Evolutionary conservation across 139 green algal genomes (phyloP), one percentile per base, ranked within the genome.

Genomic region (Pycnococcus provasolii): DNA sequence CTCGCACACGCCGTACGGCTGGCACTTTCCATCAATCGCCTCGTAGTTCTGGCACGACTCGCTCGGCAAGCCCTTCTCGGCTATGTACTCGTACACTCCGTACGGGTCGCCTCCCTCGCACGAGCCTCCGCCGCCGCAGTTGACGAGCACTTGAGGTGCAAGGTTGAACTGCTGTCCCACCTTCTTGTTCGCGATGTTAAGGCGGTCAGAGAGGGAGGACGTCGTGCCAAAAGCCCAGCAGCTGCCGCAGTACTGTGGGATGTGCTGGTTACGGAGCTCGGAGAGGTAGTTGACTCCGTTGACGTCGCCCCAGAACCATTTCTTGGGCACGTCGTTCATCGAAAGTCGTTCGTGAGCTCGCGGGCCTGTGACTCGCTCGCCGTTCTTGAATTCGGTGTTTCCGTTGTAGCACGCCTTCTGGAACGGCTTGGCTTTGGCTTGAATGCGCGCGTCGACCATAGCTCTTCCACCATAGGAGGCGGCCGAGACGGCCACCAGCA

Each of bases 41-140:
- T 80, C 58, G 66, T 86, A 86, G 42, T 75, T 73, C 71, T 86
- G 80, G 71, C 80, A 86, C 9, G 76, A 85, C 72, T 86, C 79
- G 55, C 85, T 76, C 4, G 80, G 80, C 15, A 84, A 37, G 6
- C 75, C 75, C 39, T 73, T 9, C 45, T 45, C 41, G 39, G 43
- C 41, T 61, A 84, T 81, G 70, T 83, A 85, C 53, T 81, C 45
- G 58, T 77, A 81, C 40, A 75, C 80, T 26, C n/a, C 62, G 15
- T 8, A 43, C 6, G 80, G 73, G 26, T 77, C 58, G 41, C 80
- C 80, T 11, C 79, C 79, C 40, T 83, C 37, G 59, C 72, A 80
- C 45, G 42, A 66, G 2, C 74, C 64, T 4, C 45, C 73, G 4
- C 45, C 62, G 13, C 42, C 11, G 71, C 80, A 85, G 62, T 85